Evolutionary conservation across 208 protist genomes (phyloP).

Genomic region (Leishmania mexicana): DNA sequence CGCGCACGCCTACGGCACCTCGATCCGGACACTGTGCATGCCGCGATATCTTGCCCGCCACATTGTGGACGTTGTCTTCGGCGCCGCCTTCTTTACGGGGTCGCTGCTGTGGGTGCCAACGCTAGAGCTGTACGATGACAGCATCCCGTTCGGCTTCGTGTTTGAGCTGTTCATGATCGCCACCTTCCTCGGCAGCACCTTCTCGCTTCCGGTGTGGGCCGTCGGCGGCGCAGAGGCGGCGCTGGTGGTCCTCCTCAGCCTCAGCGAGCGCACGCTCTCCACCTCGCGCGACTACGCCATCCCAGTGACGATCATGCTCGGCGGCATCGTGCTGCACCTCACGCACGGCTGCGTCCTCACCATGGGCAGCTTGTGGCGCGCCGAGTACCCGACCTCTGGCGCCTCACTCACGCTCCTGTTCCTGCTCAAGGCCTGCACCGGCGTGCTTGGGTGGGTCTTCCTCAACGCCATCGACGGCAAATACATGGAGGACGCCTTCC

Average conservation of each 20-base stretch:
- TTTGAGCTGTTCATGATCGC: constrained; percentile 48
- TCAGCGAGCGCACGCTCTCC: constrained; percentile 13
- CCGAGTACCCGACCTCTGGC: constrained; percentile 5
- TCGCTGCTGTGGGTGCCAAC: constrained; percentile 93
- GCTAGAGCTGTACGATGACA: constrained; percentile 44
- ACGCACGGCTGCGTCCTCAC: constrained; percentile 4
- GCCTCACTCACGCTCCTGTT: constrained; percentile 16
- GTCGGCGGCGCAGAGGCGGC: constrained; percentile 22
- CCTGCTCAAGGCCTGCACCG: constrained; percentile 9
- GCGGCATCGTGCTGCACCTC: constrained; percentile 22
- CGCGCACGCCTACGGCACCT: constrained; percentile 2
- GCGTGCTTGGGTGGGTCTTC: constrained; percentile 18
- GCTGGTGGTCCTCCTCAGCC: constrained; percentile 18
- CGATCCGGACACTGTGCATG: constrained; percentile 6
- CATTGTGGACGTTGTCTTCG: constrained; percentile 78
- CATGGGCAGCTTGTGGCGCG: constrained; percentile 14
- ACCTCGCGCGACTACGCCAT: constrained; percentile 30
- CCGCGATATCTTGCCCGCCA: constrained; percentile 39
- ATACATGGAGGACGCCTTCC: constrained; percentile 26
- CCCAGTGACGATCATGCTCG: constrained; percentile 26
- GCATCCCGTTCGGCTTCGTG: constrained; percentile 51
- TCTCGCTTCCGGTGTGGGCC: constrained; percentile 26
- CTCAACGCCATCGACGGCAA: constrained; percentile 13
- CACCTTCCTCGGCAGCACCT: constrained; percentile 32
- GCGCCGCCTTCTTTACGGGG: constrained; percentile 87